These are phyloP conservation scores for Porodaedalea pini DNA, from an alignment of 1,284 basidiomycete species.

Conservation along the genomic window DNA sequence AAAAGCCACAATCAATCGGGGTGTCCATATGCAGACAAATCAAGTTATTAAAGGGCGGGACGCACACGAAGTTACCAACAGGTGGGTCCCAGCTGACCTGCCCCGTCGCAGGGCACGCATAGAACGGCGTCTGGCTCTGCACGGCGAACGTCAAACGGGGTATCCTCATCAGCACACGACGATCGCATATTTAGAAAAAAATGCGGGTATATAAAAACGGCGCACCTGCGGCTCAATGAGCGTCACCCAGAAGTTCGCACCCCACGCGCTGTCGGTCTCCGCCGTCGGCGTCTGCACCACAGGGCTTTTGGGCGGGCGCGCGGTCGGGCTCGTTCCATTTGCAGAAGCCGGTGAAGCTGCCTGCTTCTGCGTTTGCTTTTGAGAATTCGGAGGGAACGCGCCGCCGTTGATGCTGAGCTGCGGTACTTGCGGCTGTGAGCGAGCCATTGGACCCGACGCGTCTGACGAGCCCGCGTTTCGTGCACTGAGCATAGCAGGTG, in stretches of 20 bases:
- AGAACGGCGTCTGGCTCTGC: constrained; percentile 81
- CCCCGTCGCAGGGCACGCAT: constrained; percentile 88
- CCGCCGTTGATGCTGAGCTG: constrained; percentile 13
- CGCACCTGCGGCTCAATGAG: constrained; percentile 75
- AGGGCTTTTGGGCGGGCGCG: constrained; percentile 14
- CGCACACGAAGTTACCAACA: constrained; percentile 83
- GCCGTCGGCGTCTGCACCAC: constrained; percentile 20
- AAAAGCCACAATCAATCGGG: neutral
- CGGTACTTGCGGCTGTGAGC: constrained; percentile 2
- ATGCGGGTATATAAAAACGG: constrained; percentile 18
- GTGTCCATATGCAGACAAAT: neutral
- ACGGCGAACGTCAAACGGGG: neutral
- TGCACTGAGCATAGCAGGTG: neutral
- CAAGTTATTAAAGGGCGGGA: constrained; percentile 18
- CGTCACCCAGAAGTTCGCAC: constrained; percentile 85
- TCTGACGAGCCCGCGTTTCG: neutral
- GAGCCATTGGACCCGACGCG: neutral
- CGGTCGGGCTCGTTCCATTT: neutral
- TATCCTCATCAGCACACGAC: neutral
- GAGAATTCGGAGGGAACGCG: neutral
- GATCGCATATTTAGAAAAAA: neutral
- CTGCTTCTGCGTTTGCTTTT: neutral
- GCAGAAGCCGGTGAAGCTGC: neutral
- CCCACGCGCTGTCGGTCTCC: constrained; percentile 56
- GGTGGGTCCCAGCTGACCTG: constrained; percentile 92